These are phyloP conservation scores for Curvularia lunata DNA, from an alignment of 2,329 filamentous ascomycete genomes.

Conservation along the genomic window DNA sequence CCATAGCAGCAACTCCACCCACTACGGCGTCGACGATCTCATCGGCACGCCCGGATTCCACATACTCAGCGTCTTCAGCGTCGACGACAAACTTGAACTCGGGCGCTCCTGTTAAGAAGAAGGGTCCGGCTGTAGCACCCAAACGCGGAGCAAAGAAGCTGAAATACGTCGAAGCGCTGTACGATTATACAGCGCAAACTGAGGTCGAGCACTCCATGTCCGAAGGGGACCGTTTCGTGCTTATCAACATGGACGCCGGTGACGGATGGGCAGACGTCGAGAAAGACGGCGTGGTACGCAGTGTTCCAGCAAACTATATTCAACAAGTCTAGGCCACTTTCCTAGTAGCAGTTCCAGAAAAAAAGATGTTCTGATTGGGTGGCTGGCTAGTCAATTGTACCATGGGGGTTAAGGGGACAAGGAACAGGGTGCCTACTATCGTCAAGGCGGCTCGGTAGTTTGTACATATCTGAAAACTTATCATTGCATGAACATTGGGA, in stretches of 20 bases:
- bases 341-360: constrained; percentile 22
- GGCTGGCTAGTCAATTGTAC: constrained; percentile 1
- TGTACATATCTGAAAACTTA: constrained; percentile 14
- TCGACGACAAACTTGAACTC: constrained; percentile 63
- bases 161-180: constrained; percentile 89
- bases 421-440: background rate
- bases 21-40: constrained; percentile 39
- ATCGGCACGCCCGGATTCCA: constrained; percentile 60
- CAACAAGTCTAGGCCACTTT: constrained; percentile 65
- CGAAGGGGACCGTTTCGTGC: constrained; percentile 89
- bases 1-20: constrained; percentile 54
- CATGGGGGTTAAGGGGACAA: background rate
- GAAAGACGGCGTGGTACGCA: constrained; percentile 82
- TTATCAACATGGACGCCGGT: constrained; percentile 84
- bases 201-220: constrained; percentile 88
- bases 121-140: constrained; percentile 89
- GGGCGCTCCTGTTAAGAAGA: constrained; percentile 68
- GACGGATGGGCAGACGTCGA: constrained; percentile 98
- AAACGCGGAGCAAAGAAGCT: constrained; percentile 91
- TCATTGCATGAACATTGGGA: background rate
- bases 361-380: constrained; percentile 14
- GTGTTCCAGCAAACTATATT: constrained; percentile 93
- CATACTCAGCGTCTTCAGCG: constrained; percentile 77
- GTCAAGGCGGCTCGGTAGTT: constrained; percentile 4
- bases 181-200: constrained; percentile 86